Evolutionary conservation across 495 filamentous ascomycete species (phyloP).

Genomic region (Penicillium pulvis): DNA sequence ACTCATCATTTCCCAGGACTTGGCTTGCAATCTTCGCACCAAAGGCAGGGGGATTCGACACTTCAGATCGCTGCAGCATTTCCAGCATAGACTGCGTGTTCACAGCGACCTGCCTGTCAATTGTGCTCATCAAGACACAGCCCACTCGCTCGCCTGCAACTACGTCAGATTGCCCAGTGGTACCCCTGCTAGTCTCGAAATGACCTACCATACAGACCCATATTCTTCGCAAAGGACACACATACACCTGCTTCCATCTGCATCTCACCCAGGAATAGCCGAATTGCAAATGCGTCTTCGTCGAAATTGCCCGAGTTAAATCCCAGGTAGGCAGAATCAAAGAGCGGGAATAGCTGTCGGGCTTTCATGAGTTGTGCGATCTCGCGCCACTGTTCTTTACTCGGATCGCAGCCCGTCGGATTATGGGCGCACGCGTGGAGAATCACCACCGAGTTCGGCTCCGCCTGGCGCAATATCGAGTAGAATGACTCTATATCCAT

Average conservation of each 20-base stretch:
- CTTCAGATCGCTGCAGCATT: constrained; percentile 39
- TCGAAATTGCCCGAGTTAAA: constrained; percentile 45
- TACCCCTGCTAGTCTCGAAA: neutral
- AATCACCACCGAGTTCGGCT: constrained; percentile 36
- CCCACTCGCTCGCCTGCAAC: constrained; percentile 32
- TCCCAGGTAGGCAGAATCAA: constrained; percentile 49
- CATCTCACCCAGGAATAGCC: constrained; percentile 35
- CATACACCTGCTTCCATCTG: constrained; percentile 34
- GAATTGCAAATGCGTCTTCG: constrained; percentile 46
- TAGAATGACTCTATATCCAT: constrained; percentile 28
- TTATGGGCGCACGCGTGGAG: constrained; percentile 52
- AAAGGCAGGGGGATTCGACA: constrained; percentile 44
- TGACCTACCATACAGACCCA: constrained; percentile 47
- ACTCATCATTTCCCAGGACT: constrained; percentile 27
- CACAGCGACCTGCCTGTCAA: constrained; percentile 17
- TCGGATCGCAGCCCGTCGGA: constrained; percentile 48
- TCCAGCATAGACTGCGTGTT: constrained; percentile 33
- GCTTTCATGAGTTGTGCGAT: constrained; percentile 36
- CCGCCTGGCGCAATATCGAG: constrained; percentile 18
- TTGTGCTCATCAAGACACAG: constrained; percentile 23
- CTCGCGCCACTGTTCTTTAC: constrained; percentile 41
- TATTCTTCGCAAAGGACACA: constrained; percentile 49
- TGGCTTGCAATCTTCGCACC: constrained; percentile 42
- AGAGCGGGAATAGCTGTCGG: constrained; percentile 39
- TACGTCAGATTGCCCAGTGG: neutral